phyloP scores from a whole-genome alignment of 495 filamentous ascomycete species.

The Cryomyces antarcticus region DNA sequence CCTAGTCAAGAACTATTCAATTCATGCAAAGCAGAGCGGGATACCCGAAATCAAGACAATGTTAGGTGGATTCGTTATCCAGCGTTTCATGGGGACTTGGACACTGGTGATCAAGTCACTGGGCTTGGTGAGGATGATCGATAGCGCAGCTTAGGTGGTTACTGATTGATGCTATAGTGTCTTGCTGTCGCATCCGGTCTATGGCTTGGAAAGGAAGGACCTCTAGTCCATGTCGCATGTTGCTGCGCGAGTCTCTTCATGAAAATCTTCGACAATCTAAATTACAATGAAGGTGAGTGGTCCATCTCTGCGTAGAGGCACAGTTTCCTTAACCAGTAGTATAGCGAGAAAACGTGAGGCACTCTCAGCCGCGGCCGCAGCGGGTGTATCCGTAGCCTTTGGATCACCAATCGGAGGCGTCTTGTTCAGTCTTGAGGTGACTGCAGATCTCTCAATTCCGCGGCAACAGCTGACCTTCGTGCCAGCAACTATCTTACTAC shows the following conservation, averaged over 20 bases:
- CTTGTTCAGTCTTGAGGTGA: slow-evolving; percentile 77
- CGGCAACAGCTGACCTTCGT: neutral
- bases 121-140: slow-evolving; percentile 44
- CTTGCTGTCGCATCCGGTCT: slow-evolving; percentile 86
- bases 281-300: slow-evolving; percentile 62
- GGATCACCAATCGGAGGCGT: slow-evolving; percentile 93
- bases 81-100: slow-evolving; percentile 81
- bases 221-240: slow-evolving; percentile 90
- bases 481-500: slow-evolving; percentile 79
- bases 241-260: slow-evolving; percentile 93
- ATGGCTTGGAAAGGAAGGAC: slow-evolving; percentile 98
- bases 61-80: slow-evolving; percentile 83
- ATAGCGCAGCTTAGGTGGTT: neutral
- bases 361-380: slow-evolving; percentile 81
- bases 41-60: slow-evolving; percentile 98
- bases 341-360: slow-evolving; percentile 85
- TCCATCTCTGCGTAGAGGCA: neutral
- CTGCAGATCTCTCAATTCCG: slow-evolving; percentile 2
- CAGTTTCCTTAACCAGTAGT: slow-evolving; percentile 1
- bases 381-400: slow-evolving; percentile 93
- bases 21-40: slow-evolving; percentile 85
- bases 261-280: slow-evolving; percentile 68
- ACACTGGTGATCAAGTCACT: slow-evolving; percentile 81
- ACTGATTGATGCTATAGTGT: slow-evolving; percentile 30
- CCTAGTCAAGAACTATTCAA: slow-evolving; percentile 64